Evolutionary conservation across 2,329 filamentous ascomycete species (phyloP), one percentile per base, ranked within the genome.

Genomic region (Neoscytalidium dimidiatum): DNA sequence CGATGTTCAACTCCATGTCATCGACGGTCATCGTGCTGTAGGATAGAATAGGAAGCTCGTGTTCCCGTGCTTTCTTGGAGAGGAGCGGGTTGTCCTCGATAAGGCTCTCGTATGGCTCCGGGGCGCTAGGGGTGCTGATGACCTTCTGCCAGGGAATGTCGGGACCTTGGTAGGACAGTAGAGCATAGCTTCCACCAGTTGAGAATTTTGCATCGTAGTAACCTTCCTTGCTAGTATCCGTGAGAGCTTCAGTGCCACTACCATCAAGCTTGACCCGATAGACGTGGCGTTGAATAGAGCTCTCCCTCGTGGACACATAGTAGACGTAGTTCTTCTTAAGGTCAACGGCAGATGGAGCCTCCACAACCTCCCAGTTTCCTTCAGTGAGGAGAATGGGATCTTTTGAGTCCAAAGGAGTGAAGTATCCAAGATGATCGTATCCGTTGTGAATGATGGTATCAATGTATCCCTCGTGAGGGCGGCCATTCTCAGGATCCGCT

Each of bases 361-460:
- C 83, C 3, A 92, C 92, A 0, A 99, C 94, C 77, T 99, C 96
- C 94, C 94, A 99, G 33, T 90, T 77, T 4, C 95, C 95, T 41
- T 90, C 88, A 0, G 95, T 99, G 44, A 99, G 86, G 83, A 96
- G 87, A 52, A 92, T 80, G 5, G 95, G 94, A n/a, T 91, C 82
- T 0, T 90, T 82, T 70, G 89, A 94, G 70, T 98, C 91, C 61
- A 98, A 79, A 2, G 95, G 94, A 0, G 90, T 89, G 74, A 97
- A 99, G 79, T 98, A 98, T 0, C 91, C 95, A 58, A 99, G 81
- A 71, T 99, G 95, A 70, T 98, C 92, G 70, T 91, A 92, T 64
- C 93, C 90, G 21, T 96, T 86, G 73, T 96, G 84, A 64, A 98
- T 90, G 66, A 98, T 82, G 0, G 91, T 93, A 77, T 99, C 95